phyloP scores from a whole-genome alignment of 176 grass and related monocot species.

The Calamus simplicifolius region DNA sequence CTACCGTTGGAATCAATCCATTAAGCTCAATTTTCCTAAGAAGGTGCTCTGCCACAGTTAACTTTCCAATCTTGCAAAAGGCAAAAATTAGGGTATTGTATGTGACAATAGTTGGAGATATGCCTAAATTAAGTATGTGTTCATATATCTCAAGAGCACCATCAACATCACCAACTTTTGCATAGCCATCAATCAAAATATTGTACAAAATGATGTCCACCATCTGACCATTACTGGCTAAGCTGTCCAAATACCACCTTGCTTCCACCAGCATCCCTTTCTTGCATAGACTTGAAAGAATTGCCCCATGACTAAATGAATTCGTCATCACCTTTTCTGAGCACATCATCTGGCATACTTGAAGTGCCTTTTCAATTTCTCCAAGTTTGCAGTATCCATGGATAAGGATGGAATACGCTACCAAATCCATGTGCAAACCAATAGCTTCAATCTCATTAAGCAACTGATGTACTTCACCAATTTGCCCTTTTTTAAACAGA shows the following conservation, averaged over 20 bases:
- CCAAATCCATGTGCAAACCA: constrained; percentile 74
- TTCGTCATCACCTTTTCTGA: constrained; percentile 51
- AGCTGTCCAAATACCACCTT: constrained; percentile 72
- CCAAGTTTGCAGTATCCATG: constrained; percentile 70
- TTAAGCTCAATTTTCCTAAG: constrained; percentile 48
- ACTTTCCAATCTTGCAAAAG: constrained; percentile 69
- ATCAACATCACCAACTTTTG: constrained; percentile 64
- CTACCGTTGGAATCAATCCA: constrained; percentile 46
- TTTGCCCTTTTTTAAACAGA: constrained; percentile 55
- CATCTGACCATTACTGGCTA: constrained; percentile 40
- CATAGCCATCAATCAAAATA: constrained; percentile 75
- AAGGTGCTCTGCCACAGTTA: constrained; percentile 36
- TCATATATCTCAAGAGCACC: constrained; percentile 67
- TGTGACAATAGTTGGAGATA: constrained; percentile 71
- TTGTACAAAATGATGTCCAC: constrained; percentile 64
- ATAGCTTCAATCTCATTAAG: constrained; percentile 61
- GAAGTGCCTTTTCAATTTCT: constrained; percentile 70
- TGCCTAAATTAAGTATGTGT: constrained; percentile 37
- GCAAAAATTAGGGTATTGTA: constrained; percentile 84
- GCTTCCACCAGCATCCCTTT: constrained; percentile 62
- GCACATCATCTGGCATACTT: constrained; percentile 63
- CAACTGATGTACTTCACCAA: constrained; percentile 69
- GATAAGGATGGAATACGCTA: constrained; percentile 91
- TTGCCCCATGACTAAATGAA: constrained; percentile 46
- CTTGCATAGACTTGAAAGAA: constrained; percentile 74